These are phyloP conservation scores for Aspergillus bombycis DNA, from an alignment of 2,329 filamentous ascomycete species.

Conservation along the genomic window DNA sequence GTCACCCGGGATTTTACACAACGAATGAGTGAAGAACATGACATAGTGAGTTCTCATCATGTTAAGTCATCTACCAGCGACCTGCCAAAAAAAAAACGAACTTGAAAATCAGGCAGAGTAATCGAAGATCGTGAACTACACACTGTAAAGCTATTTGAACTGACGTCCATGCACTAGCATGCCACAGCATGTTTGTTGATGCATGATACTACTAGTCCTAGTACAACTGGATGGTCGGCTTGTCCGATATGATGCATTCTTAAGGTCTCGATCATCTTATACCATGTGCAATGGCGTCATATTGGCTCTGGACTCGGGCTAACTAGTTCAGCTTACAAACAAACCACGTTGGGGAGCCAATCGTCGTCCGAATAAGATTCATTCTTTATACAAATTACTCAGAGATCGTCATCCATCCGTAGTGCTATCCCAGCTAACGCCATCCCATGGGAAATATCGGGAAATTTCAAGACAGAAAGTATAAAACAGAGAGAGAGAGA, in stretches of 20 bases:
- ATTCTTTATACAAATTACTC: conserved; percentile 26
- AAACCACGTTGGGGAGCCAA: background rate
- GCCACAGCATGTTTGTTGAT: too few relatives aligned
- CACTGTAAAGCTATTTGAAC: too few relatives aligned
- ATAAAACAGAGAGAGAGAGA: conserved; percentile 9
- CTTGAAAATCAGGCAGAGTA: too few relatives aligned
- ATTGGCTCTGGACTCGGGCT: background rate
- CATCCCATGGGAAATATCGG: conserved; percentile 23
- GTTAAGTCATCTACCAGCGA: too few relatives aligned
- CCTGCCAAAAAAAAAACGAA: too few relatives aligned
- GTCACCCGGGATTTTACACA: too few relatives aligned
- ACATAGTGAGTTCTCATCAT: too few relatives aligned
- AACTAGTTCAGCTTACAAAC: background rate
- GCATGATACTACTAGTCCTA: too few relatives aligned
- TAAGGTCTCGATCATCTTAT: background rate
- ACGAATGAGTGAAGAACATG: too few relatives aligned
- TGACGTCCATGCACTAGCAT: too few relatives aligned
- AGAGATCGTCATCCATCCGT: conserved; percentile 20
- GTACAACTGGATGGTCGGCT: too few relatives aligned
- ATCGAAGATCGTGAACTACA: too few relatives aligned
- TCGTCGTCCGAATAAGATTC: background rate
- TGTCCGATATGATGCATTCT: background rate
- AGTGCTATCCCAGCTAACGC: conserved; percentile 30
- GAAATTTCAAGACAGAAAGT: background rate
- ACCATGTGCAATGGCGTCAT: background rate